Evolutionary conservation across 2,329 filamentous ascomycete genomes (phyloP).

Genomic region (Colletotrichum liaoningense): DNA sequence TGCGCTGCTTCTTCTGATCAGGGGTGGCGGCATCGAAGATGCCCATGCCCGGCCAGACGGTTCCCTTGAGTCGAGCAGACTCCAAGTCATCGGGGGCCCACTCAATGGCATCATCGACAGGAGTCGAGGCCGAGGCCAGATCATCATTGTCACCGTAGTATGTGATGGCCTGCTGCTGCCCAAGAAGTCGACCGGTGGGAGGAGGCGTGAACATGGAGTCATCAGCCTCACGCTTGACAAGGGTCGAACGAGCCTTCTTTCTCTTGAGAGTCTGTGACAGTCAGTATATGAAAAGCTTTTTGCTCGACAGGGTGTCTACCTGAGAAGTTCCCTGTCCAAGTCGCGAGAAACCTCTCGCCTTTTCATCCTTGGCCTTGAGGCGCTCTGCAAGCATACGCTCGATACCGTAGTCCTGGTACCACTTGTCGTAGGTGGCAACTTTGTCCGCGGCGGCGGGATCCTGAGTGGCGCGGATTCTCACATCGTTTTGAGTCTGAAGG

Average conservation of each 20-base stretch:
- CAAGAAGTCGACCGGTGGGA: not conserved
- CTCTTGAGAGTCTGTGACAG: conserved; percentile 8
- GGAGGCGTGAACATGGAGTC: conserved; percentile 14
- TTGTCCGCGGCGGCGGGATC: conserved; percentile 73
- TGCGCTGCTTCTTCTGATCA: conserved; percentile 78
- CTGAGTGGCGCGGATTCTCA: conserved; percentile 76
- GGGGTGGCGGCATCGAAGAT: conserved; percentile 84
- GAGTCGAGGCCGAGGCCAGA: not conserved
- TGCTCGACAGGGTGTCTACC: not conserved
- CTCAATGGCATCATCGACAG: conserved; percentile 4
- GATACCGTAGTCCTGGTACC: conserved; percentile 81
- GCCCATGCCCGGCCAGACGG: conserved; percentile 82
- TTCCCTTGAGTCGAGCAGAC: conserved; percentile 67
- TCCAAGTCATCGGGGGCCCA: conserved; percentile 19
- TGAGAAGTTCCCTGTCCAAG: conserved; percentile 31
- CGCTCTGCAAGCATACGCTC: conserved; percentile 81
- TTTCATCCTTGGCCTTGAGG: conserved; percentile 80
- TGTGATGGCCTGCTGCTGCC: conserved; percentile 27
- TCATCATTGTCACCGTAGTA: conserved; percentile 16
- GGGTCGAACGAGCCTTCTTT: conserved; percentile 14
- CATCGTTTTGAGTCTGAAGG: conserved; percentile 83
- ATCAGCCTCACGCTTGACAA: conserved; percentile 9
- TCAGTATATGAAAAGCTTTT: not conserved
- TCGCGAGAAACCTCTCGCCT: conserved; percentile 65
- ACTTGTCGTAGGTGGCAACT: conserved; percentile 78